phyloP scores from a whole-genome alignment of 1,284 basidiomycete species.

The Wolfiporia cocos region DNA sequence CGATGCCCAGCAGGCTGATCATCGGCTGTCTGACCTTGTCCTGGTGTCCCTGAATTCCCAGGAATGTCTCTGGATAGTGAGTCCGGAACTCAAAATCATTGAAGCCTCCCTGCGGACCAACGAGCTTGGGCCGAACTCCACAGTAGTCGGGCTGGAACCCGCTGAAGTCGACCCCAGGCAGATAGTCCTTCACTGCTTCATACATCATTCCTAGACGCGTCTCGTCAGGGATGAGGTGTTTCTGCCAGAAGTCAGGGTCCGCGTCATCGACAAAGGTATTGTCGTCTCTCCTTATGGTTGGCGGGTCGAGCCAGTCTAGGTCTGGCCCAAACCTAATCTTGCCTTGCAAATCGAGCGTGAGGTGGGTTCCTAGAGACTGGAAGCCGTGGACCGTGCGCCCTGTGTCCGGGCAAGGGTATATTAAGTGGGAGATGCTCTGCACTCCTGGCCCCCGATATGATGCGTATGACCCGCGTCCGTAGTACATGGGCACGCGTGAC shows the following conservation, averaged over 20 bases:
- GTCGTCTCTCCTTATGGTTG: constrained; percentile 17
- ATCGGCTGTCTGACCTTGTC: constrained; percentile 37
- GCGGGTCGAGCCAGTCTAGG: constrained; percentile 77
- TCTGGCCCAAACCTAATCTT: constrained; percentile 94
- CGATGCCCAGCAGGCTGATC: constrained; percentile 75
- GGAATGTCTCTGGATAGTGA: constrained; percentile 36
- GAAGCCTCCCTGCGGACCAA: constrained; percentile 70
- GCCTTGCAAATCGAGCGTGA: constrained; percentile 85
- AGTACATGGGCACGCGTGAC: constrained; percentile 63
- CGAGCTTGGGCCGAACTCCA: constrained; percentile 88
- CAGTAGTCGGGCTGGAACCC: constrained; percentile 85
- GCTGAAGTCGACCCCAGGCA: constrained; percentile 63
- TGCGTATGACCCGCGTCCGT: constrained; percentile 81
- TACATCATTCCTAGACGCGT: constrained; percentile 61
- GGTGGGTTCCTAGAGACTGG: constrained; percentile 83
- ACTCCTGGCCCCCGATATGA: constrained; percentile 79
- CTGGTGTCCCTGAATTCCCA: constrained; percentile 12
- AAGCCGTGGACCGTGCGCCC: constrained; percentile 51
- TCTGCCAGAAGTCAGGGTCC: constrained; percentile 72
- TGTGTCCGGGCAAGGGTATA: constrained; percentile 84
- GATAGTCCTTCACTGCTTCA: constrained; percentile 61
- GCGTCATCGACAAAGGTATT: constrained; percentile 34
- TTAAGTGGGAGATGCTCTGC: constrained; percentile 62
- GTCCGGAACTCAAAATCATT: constrained; percentile 77
- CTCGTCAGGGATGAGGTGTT: constrained; percentile 64